phyloP scores from a whole-genome alignment of 129 eudicot species.

The Chrysanthemum lavandulifolium region DNA sequence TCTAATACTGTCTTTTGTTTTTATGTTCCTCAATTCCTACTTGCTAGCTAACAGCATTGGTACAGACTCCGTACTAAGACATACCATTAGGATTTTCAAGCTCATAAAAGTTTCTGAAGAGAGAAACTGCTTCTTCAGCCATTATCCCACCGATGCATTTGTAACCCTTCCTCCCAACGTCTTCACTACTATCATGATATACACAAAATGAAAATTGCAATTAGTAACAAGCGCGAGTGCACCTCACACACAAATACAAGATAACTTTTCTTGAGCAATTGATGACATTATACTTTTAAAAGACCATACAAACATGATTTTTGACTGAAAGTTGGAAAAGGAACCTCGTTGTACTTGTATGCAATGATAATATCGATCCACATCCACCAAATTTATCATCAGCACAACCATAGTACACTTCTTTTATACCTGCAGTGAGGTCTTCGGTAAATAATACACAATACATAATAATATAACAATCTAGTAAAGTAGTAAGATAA shows the following conservation, averaged over 20 bases:
- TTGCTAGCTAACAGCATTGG: background rate
- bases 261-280: background rate
- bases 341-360: constrained; percentile 46
- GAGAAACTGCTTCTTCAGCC: constrained; percentile 81
- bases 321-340: background rate
- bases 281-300: too few relatives aligned
- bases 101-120: constrained; percentile 78
- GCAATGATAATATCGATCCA: constrained; percentile 86
- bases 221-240: background rate
- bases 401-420: constrained; percentile 89
- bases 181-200: constrained; percentile 31
- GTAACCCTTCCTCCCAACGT: constrained; percentile 42
- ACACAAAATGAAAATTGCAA: background rate
- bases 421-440: constrained; percentile 56
- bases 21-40: background rate
- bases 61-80: background rate
- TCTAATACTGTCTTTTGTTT: constrained; percentile 2
- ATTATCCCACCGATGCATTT: constrained; percentile 81
- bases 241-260: background rate
- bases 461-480: background rate
- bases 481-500: background rate
- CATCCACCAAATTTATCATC: constrained; percentile 98
- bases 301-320: too few relatives aligned
- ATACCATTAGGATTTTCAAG: constrained; percentile 90
- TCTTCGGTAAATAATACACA: background rate